Base-by-base conservation (phyloP, 306 rosid genomes). In the Rosa multiflora region DNA sequence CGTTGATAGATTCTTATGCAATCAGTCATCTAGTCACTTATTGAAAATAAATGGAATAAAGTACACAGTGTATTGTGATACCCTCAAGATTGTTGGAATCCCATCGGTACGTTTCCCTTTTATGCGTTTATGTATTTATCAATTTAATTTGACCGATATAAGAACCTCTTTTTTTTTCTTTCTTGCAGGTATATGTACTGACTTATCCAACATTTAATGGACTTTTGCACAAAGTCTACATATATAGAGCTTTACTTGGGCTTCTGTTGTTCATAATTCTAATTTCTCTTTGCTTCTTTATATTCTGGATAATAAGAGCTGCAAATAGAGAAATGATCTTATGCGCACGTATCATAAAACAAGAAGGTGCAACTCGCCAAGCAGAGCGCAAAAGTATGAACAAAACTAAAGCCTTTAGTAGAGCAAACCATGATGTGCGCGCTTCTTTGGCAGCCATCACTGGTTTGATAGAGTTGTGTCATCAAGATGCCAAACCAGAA, bases 301-400 rank as follows among this genome's bases (percentile, higher is more conserved):
- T 80, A 62, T 75, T 56, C 55, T 40, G 77, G 73, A 80, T 74
- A 29, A 44, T 42, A 2, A 85, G 73, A 82, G 81, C 76, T 26
- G 49, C 80, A n/a, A 84, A 71, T 69, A 17, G 87, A 83, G 94
- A 91, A 83, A 89, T 87, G 92, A 82, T 80, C 62, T 82, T 90
- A 79, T 80, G 91, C 56, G 84, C 90, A 1, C 81, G 89, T 20
- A 90, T 90, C 42, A 90, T 90, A 59, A 88, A 87, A 78, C 94
- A 94, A 67, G 84, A 76, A 88, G 93, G 91, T 80, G 88, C 92
- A 32, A 94, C 93, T 0, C 85, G 88, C 72, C 93, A 89, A 75
- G 97, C 98, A 4, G 97, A 90, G 88, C 81, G 88, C 49, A 92
- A 89, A 67, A 89, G 88, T 55, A 87, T 82, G 90, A 92, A 94